These are phyloP conservation scores for Botryococcus braunii DNA, from an alignment of 163 green algal species.

Conservation along the genomic window DNA sequence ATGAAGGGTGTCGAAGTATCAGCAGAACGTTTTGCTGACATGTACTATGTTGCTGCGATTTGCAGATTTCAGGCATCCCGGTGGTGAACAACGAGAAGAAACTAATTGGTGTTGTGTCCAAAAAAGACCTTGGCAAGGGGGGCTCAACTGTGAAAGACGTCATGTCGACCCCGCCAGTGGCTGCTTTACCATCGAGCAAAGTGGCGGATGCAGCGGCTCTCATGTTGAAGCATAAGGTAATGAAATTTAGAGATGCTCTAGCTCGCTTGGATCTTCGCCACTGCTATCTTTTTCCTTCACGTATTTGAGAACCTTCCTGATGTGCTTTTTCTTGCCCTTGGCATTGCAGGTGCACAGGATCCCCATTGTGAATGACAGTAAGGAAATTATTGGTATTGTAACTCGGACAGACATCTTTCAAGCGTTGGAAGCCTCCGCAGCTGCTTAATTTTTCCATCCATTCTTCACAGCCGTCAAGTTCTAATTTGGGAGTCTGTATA, in stretches of 20 bases:
- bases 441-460: too few relatives aligned
- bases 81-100: slow-evolving; percentile 22
- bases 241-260: too few relatives aligned
- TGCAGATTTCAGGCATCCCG: slow-evolving; percentile 21
- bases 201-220: slow-evolving; percentile 27
- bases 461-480: too few relatives aligned
- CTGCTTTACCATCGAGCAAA: slow-evolving; percentile 20
- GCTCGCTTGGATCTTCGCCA: too few relatives aligned
- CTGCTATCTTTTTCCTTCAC: too few relatives aligned
- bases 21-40: background rate
- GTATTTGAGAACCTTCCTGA: too few relatives aligned
- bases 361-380: slow-evolving; percentile 22
- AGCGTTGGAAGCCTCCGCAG: slow-evolving; percentile 19
- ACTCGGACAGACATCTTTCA: slow-evolving; percentile 36
- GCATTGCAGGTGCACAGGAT: slow-evolving; percentile 25
- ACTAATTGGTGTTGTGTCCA: slow-evolving; percentile 26
- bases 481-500: too few relatives aligned
- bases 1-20: background rate
- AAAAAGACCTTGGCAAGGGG: slow-evolving; percentile 27
- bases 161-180: slow-evolving; percentile 17
- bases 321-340: background rate
- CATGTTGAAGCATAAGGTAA: slow-evolving; percentile 34
- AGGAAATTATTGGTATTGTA: slow-evolving; percentile 27
- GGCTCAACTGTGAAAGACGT: slow-evolving; percentile 17
- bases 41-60: background rate